phyloP scores from a whole-genome alignment of 805 yeast genomes.

The Suhomyces pyralidae region DNA sequence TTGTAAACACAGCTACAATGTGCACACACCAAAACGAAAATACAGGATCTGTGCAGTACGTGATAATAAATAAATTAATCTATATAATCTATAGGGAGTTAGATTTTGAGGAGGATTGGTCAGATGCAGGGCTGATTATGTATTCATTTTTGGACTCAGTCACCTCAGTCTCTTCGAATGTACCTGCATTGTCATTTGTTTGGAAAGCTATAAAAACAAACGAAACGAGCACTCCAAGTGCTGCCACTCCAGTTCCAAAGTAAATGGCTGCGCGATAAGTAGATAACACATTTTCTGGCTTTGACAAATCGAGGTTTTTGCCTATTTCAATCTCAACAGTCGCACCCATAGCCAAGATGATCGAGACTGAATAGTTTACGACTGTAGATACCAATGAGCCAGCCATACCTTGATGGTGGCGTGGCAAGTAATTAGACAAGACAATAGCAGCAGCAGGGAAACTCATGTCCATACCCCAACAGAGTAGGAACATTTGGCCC shows the following conservation, averaged over 20 bases:
- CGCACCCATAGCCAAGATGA: constrained; percentile 71
- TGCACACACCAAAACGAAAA: neutral
- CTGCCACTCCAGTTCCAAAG: constrained; percentile 61
- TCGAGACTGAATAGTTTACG: constrained; percentile 65
- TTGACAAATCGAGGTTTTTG: constrained; percentile 5
- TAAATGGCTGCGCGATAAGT: constrained; percentile 59
- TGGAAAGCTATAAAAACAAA: constrained; percentile 18
- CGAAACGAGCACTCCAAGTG: constrained; percentile 37
- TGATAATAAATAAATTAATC: neutral
- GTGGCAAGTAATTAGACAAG: constrained; percentile 57
- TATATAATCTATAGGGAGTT: neutral
- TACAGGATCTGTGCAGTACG: neutral
- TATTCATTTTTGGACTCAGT: neutral
- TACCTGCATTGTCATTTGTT: constrained; percentile 5
- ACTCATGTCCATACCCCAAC: constrained; percentile 77
- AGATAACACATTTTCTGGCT: constrained; percentile 17
- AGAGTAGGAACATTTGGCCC: constrained; percentile 52
- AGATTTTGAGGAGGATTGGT: neutral
- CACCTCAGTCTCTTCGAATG: constrained; percentile 3
- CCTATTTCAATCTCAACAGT: constrained; percentile 48
- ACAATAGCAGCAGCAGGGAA: constrained; percentile 73
- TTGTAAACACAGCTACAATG: neutral
- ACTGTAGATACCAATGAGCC: constrained; percentile 70
- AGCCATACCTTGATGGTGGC: constrained; percentile 71
- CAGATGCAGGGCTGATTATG: neutral